phyloP scores from a whole-genome alignment of 177 flowering plant species.

The Vitis hybrid region DNA sequence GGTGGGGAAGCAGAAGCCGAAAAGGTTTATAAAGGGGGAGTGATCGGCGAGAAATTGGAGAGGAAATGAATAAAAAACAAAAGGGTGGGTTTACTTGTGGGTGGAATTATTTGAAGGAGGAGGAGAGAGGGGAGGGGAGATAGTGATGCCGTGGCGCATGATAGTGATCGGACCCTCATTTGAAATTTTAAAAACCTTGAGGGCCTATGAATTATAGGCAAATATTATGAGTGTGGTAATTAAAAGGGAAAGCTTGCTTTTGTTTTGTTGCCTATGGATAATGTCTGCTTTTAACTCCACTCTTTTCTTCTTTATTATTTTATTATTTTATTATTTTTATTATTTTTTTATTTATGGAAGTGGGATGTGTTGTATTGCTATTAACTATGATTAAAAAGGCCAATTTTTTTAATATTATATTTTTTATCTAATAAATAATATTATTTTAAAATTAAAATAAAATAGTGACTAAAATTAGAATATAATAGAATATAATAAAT shows the following conservation, averaged over 20 bases:
- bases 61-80: constrained; percentile 5
- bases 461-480: too few relatives aligned
- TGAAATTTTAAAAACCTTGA: neutral
- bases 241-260: constrained; percentile 18
- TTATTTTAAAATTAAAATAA: too few relatives aligned
- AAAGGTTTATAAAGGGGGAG: neutral
- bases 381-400: neutral
- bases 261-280: constrained; percentile 11
- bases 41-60: constrained; percentile 21
- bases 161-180: constrained; percentile 23
- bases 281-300: neutral
- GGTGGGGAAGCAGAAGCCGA: neutral
- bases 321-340: neutral
- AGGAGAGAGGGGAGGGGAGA: constrained; percentile 12
- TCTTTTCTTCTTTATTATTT: neutral
- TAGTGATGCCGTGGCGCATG: constrained; percentile 26
- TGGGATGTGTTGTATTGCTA: neutral
- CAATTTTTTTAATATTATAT: too few relatives aligned
- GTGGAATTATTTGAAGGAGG: constrained; percentile 25
- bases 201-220: too few relatives aligned
- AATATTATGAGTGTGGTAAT: too few relatives aligned
- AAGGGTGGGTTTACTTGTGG: constrained; percentile 9
- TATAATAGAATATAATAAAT: too few relatives aligned
- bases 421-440: too few relatives aligned
- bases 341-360: neutral